Evolutionary conservation across 495 filamentous ascomycete genomes (phyloP).

Genomic region (Parmelia sp.): DNA sequence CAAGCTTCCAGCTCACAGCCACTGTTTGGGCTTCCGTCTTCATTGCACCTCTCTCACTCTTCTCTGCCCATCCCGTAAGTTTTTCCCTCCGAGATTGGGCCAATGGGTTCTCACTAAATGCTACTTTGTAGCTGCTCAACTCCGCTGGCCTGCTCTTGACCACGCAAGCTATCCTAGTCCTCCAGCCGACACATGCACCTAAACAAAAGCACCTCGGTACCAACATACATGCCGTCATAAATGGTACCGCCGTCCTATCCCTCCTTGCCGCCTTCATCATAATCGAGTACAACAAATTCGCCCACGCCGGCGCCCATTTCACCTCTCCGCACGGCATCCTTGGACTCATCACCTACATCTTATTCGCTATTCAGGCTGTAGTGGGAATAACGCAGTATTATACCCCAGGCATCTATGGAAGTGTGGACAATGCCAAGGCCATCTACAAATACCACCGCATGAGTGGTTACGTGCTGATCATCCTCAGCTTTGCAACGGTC

Average conservation of each 20-base stretch:
- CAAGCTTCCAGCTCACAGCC: conserved; percentile 51
- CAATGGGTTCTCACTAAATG: conserved; percentile 2
- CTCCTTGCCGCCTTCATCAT: conserved; percentile 63
- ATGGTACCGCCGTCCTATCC: conserved; percentile 52
- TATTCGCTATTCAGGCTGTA: conserved; percentile 63
- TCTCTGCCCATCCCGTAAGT: conserved; percentile 71
- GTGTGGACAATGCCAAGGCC: conserved; percentile 69
- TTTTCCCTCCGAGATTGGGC: conserved; percentile 24
- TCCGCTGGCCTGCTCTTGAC: conserved; percentile 65
- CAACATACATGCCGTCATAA: conserved; percentile 59
- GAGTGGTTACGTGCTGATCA: conserved; percentile 67
- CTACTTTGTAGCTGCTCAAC: conserved; percentile 54
- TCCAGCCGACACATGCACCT: conserved; percentile 79
- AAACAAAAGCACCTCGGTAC: conserved; percentile 67
- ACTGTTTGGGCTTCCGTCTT: conserved; percentile 72
- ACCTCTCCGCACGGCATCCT: conserved; percentile 72
- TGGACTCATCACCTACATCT: conserved; percentile 67
- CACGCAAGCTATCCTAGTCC: conserved; percentile 71
- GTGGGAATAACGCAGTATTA: conserved; percentile 78
- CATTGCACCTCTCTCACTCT: conserved; percentile 58
- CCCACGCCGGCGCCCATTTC: conserved; percentile 58
- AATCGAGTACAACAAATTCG: conserved; percentile 77
- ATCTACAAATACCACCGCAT: conserved; percentile 85
- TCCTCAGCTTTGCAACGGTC: conserved; percentile 66
- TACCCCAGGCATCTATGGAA: conserved; percentile 63